These are phyloP conservation scores for Hondaea fermentalgiana DNA, from an alignment of 108 stramenopile genomes.

Conservation along the genomic window DNA sequence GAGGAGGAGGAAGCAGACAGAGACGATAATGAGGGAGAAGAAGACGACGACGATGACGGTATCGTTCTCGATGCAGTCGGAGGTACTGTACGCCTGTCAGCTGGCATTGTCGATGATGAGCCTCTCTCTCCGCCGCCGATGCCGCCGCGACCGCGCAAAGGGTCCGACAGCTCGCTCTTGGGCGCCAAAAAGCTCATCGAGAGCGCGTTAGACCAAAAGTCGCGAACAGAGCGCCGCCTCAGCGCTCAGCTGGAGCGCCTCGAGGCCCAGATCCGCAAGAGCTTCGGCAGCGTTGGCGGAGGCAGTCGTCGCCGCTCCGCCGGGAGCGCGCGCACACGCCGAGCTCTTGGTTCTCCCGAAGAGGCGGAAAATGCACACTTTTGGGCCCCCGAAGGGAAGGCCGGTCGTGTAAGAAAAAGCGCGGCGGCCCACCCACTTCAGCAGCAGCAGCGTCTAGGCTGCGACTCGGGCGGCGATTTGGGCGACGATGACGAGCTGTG, in stretches of 20 bases:
- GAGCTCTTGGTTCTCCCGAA: not conserved
- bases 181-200: not conserved
- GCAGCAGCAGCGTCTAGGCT: too few relatives aligned
- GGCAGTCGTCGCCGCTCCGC: not conserved
- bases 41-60: too few relatives aligned
- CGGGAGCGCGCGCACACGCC: not conserved
- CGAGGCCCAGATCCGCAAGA: not conserved
- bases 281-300: not conserved
- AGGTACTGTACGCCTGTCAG: too few relatives aligned
- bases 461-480: not conserved
- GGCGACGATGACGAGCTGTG: not conserved
- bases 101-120: not conserved
- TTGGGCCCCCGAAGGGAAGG: too few relatives aligned
- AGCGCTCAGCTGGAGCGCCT: not conserved
- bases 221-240: not conserved
- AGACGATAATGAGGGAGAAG: too few relatives aligned
- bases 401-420: too few relatives aligned
- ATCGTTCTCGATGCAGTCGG: too few relatives aligned
- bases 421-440: too few relatives aligned
- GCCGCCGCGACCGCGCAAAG: not conserved
- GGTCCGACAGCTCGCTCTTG: constrained; percentile 17
- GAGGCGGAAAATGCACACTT: not conserved
- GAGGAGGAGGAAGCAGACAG: too few relatives aligned
- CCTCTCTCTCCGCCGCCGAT: not conserved
- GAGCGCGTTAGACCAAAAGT: not conserved